Base-by-base conservation (phyloP, 331 rosid genomes). In the Erythrophleum ivorense region DNA sequence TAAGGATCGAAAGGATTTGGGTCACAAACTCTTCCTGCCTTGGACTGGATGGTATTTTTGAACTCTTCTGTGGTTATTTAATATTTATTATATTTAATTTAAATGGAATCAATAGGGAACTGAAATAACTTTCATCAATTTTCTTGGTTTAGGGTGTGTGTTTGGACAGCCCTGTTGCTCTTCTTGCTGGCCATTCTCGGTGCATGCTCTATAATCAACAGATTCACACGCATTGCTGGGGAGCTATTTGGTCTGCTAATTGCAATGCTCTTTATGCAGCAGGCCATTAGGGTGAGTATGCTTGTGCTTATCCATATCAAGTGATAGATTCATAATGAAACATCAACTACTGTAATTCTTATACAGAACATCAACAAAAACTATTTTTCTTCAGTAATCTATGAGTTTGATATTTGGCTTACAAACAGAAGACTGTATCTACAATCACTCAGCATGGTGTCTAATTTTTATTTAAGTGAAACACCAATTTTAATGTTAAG, bases 231-330 rank as follows among this genome's bases (percentile, higher is more conserved):
- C 64, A 2, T 95, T 87, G 97, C 99, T 54, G 99, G 99, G 19
- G 99, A 95, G 86, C 83, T 95, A 80, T 95, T 93, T 83, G 99
- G 99, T 78, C 86, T 95, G 80, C 86, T 95, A 45, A 95, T 95
- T 71, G 98, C 99, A 48, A 93, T 93, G 97, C 97, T 95, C 73
- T 95, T 95, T 78, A 93, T 93, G 99, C 98, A 95, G 90, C 97
- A 95, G 87, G 99, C 99, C 67, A 95, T 95, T 83, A 89, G 85
- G 85, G 99, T 95, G 84, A 86, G 92, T 83, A 46, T 78, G 49
- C 71, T 45, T 43, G 53, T 19, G 36, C 73, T 45, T 33, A 68
- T 68, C 54, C 73, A 67, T 19, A 41, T 67, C 73, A 67, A 10
- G 52, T 40, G 53, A 54, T 19, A 68, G 36, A 68, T 43, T 68